Evolutionary conservation across 2,329 filamentous ascomycete species (phyloP).

Genomic region (Exophiala aquamarina): DNA sequence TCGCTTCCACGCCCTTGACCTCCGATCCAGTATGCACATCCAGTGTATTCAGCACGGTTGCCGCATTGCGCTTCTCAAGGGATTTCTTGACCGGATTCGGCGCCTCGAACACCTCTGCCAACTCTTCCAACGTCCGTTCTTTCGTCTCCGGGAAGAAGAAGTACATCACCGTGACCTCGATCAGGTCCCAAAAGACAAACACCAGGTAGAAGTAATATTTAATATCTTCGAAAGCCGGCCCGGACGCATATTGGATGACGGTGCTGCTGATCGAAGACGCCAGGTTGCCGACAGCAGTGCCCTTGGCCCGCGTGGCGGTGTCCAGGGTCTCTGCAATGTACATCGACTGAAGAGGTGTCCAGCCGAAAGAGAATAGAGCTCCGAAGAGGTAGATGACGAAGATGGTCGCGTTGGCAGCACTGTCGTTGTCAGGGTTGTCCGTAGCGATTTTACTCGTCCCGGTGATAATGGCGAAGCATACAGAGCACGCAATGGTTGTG

Average conservation of each 20-base stretch:
- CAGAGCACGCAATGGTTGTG: constrained; percentile 35
- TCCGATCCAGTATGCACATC: background rate
- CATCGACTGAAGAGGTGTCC: constrained; percentile 45
- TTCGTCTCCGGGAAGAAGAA: constrained; percentile 26
- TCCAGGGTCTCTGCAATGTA: constrained; percentile 55
- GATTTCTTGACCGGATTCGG: constrained; percentile 39
- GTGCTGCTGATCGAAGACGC: constrained; percentile 45
- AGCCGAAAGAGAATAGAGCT: constrained; percentile 50
- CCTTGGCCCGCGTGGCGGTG: constrained; percentile 55
- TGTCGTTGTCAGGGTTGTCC: constrained; percentile 12
- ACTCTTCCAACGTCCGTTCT: constrained; percentile 28
- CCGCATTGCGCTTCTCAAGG: constrained; percentile 9
- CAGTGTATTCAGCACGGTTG: constrained; percentile 1
- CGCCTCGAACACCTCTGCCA: constrained; percentile 47
- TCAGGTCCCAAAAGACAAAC: constrained; percentile 37
- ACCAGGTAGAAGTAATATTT: constrained; percentile 38
- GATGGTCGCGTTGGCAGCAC: constrained; percentile 41
- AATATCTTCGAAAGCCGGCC: constrained; percentile 11
- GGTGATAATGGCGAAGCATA: constrained; percentile 52
- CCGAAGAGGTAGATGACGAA: constrained; percentile 57
- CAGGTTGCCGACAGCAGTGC: constrained; percentile 47
- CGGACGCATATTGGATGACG: constrained; percentile 41
- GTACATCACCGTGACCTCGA: constrained; percentile 21
- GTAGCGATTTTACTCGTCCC: constrained; percentile 36
- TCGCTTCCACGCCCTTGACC: too few relatives aligned